Conservation (phyloP, 1,139 yeast genomes). For the Candida sp. region DNA sequence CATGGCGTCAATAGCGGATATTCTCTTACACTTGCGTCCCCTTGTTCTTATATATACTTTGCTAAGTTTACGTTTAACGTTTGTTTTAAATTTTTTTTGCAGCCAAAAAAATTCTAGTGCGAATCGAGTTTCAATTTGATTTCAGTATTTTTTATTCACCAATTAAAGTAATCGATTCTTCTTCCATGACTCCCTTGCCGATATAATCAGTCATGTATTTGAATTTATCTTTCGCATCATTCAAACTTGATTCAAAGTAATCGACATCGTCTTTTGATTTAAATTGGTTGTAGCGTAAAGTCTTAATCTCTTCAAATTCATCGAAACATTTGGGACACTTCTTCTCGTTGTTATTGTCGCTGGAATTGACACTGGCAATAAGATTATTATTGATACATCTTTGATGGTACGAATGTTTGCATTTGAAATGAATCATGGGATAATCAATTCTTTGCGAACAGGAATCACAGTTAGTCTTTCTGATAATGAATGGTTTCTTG, state of each 20-base stretch:
- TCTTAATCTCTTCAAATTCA: slow-evolving; percentile 63
- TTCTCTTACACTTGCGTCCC: no score
- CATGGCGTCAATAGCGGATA: no score
- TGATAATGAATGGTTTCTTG: slow-evolving; percentile 58
- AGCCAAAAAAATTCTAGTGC: background rate
- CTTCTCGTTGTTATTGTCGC: slow-evolving; percentile 15
- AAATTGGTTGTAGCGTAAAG: slow-evolving; percentile 57
- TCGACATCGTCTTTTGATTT: slow-evolving; percentile 62
- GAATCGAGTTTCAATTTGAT: background rate
- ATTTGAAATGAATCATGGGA: slow-evolving; percentile 82
- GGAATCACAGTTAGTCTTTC: slow-evolving; percentile 66
- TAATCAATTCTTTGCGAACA: slow-evolving; percentile 71
- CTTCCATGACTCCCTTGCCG: slow-evolving; percentile 84
- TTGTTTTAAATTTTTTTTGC: background rate
- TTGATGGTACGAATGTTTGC: slow-evolving; percentile 86
- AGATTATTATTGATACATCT: slow-evolving; percentile 61
- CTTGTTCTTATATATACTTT: background rate
- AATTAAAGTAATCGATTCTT: slow-evolving; percentile 15
- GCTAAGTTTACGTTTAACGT: background rate
- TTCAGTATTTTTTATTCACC: background rate
- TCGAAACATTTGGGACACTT: slow-evolving; percentile 74
- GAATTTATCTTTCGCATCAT: slow-evolving; percentile 63
- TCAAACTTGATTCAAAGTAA: slow-evolving; percentile 56
- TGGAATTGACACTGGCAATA: slow-evolving; percentile 18
- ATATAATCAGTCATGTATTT: slow-evolving; percentile 76